A percentile compares a stretch with the other conserved stretches of the same genome.
Conservation (phyloP, 2,329 filamentous ascomycete species). For the Venturia aucupariae region DNA sequence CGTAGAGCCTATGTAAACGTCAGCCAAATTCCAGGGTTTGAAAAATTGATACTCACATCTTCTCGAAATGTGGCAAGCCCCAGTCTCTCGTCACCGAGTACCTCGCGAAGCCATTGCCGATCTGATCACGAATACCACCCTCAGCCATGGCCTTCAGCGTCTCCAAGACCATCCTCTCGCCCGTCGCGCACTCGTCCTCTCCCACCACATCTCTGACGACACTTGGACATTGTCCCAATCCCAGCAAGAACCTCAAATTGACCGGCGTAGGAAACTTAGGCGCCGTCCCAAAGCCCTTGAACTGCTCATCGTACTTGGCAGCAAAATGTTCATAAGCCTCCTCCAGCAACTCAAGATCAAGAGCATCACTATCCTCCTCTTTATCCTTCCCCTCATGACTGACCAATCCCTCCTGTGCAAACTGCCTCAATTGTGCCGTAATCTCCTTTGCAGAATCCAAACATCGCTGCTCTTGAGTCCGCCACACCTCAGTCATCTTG, state of each 20-base stretch:
- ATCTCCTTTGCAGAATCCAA: slow-evolving; percentile 77
- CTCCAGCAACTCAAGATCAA: slow-evolving; percentile 86
- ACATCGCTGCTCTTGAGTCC: slow-evolving; percentile 73
- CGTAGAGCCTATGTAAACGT: slow-evolving; percentile 51
- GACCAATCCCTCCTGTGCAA: slow-evolving; percentile 78
- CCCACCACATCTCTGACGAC: slow-evolving; percentile 84
- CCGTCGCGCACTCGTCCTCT: slow-evolving; percentile 61
- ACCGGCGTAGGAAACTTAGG: slow-evolving; percentile 88
- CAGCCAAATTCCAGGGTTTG: neutral
- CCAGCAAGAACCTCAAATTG: slow-evolving; percentile 74
- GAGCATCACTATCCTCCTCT: slow-evolving; percentile 48
- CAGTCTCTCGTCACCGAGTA: slow-evolving; percentile 89
- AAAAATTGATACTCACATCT: slow-evolving; percentile 49
- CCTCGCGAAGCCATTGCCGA: slow-evolving; percentile 69
- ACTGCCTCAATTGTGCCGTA: slow-evolving; percentile 69
- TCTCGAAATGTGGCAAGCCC: slow-evolving; percentile 94
- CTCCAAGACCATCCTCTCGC: slow-evolving; percentile 67
- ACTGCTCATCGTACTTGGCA: slow-evolving; percentile 65
- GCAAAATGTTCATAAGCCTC: slow-evolving; percentile 78
- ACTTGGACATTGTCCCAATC: slow-evolving; percentile 59
- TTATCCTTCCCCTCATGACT: slow-evolving; percentile 21
- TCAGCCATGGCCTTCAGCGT: slow-evolving; percentile 72
- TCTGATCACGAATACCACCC: slow-evolving; percentile 63
- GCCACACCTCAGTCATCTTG: slow-evolving; percentile 69
- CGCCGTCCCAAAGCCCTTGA: slow-evolving; percentile 65